phyloP scores from a whole-genome alignment of 1,139 yeast genomes.

The Kodamaea arcana region DNA sequence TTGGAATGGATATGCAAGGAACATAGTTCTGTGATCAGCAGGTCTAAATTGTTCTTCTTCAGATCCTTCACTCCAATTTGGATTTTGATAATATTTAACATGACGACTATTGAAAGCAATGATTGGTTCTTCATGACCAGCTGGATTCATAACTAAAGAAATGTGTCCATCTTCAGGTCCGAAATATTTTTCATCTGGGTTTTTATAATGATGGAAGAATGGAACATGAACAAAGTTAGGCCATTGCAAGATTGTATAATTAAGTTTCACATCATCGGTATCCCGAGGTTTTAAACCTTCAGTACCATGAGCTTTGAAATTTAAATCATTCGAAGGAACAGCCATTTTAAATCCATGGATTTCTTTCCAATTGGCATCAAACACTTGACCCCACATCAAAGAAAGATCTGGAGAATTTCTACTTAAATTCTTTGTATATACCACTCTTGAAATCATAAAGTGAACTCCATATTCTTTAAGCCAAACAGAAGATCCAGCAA shows the following conservation, averaged over 20 bases:
- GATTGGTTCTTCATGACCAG: conserved; percentile 36
- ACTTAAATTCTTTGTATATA: conserved; percentile 26
- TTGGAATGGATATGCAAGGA: conserved; percentile 38
- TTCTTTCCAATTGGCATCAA: conserved; percentile 46
- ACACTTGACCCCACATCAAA: conserved; percentile 42
- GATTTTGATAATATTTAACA: conserved; percentile 12
- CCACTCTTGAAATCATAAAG: conserved; percentile 31
- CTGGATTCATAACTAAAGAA: conserved; percentile 25
- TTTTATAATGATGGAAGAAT: conserved; percentile 24
- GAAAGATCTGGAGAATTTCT: conserved; percentile 33
- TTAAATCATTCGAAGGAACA: conserved; percentile 22
- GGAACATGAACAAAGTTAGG: conserved; percentile 35
- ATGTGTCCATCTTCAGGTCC: conserved; percentile 46
- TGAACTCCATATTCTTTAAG: conserved; percentile 38
- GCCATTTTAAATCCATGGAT: conserved; percentile 27
- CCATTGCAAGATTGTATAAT: conserved; percentile 18
- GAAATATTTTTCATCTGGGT: conserved; percentile 21
- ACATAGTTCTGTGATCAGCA: conserved; percentile 27
- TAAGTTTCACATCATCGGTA: background rate
- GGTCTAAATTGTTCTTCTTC: conserved; percentile 3
- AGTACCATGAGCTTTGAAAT: background rate
- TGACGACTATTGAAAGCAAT: conserved; percentile 32
- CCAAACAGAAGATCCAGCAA: conserved; percentile 41
- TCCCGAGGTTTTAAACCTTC: background rate
- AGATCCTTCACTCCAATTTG: conserved; percentile 4